Conservation (phyloP, 306 rosid species). For the Luffa acutangula region DNA sequence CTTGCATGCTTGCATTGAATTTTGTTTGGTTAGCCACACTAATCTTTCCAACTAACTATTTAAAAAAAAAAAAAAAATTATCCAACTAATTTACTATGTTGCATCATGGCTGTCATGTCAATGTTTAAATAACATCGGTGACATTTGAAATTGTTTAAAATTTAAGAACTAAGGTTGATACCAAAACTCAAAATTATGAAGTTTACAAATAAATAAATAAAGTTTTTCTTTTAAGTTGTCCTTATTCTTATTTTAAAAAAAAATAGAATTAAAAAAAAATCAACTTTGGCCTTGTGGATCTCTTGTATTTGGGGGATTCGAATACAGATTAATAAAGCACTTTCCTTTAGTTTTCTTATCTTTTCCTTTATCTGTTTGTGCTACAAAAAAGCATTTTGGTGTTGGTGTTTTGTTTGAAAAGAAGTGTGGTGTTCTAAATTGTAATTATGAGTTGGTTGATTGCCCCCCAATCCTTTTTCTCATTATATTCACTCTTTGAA, state of each 20-base stretch:
- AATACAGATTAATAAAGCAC: neutral
- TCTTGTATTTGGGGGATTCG: neutral
- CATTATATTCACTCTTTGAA: neutral
- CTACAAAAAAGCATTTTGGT: neutral
- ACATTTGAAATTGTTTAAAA: no score
- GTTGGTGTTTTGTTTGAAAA: neutral
- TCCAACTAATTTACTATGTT: neutral
- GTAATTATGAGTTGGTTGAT: constrained; percentile 1
- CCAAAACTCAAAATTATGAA: no score
- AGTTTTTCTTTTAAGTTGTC: no score
- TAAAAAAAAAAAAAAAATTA: no score
- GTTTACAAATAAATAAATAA: no score
- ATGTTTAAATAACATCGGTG: no score
- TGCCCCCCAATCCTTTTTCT: neutral
- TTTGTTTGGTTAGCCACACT: neutral
- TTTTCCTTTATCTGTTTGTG: neutral
- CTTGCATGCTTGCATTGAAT: neutral
- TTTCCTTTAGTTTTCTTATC: neutral
- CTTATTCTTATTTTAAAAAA: no score
- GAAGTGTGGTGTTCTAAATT: neutral
- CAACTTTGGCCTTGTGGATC: neutral
- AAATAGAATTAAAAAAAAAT: neutral
- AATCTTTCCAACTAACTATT: neutral
- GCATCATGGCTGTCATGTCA: no score
- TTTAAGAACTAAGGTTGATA: no score